Percentiles rank a stretch among this genome's conserved stretches.
These are phyloP conservation scores for Epithemia pelagica DNA, from an alignment of 108 stramenopile species.

Conservation along the genomic window DNA sequence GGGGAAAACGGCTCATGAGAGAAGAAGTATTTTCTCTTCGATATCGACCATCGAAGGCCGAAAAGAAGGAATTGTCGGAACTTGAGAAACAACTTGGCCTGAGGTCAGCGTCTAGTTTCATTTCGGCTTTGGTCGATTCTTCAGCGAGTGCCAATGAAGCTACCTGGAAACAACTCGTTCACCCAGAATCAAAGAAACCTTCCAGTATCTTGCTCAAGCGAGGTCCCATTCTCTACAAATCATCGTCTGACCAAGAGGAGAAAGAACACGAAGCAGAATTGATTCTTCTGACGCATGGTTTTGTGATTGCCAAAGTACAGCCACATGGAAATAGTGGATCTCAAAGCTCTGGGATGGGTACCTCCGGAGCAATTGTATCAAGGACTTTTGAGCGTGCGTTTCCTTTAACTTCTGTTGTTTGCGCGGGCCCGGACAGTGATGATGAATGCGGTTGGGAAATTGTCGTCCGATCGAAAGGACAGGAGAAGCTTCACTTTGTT, in stretches of 20 bases:
- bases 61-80: constrained; percentile 23
- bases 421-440: background rate
- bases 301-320: constrained; percentile 15
- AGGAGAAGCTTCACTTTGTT: background rate
- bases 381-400: constrained; percentile 6
- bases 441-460: constrained; percentile 4
- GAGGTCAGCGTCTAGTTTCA: background rate
- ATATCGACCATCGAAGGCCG: constrained; percentile 21
- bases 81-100: background rate
- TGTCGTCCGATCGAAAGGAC: constrained; percentile 8
- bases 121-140: background rate
- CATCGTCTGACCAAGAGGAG: background rate
- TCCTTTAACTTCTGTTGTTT: background rate
- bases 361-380: constrained; percentile 21
- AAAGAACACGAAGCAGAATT: constrained; percentile 19
- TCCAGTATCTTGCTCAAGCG: constrained; percentile 13
- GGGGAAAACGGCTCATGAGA: constrained; percentile 10
- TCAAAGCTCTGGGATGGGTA: background rate
- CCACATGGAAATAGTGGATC: constrained; percentile 11
- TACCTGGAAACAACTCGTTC: background rate
- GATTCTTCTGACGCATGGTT: constrained; percentile 37
- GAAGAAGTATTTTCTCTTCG: constrained; percentile 35
- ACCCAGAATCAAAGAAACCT: background rate
- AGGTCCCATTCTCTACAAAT: constrained; percentile 12
- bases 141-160: background rate